Percentiles rank a stretch among this genome's conserved stretches.
phyloP scores from a whole-genome alignment of 441 rosid genomes.

The Dalechampia spathulata region DNA sequence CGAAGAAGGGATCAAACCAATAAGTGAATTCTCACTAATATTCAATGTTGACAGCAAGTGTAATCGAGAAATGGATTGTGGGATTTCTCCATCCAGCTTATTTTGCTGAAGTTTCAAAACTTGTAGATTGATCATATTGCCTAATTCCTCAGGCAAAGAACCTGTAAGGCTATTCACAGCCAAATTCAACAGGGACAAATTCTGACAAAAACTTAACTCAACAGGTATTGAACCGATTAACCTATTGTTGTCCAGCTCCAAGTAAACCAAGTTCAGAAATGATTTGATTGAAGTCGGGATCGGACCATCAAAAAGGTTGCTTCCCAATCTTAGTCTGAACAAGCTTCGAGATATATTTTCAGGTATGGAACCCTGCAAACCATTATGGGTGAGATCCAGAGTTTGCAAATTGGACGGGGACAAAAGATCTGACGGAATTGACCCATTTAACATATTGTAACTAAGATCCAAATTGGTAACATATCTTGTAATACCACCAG shows the following conservation, averaged over 20 bases:
- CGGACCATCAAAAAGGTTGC: slow-evolving; percentile 35
- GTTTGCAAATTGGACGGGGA: slow-evolving; percentile 22
- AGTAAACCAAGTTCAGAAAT: slow-evolving; percentile 33
- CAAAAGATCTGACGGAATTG: slow-evolving; percentile 44
- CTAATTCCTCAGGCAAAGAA: slow-evolving; percentile 31
- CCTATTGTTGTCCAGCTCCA: slow-evolving; percentile 60
- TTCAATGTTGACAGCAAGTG: slow-evolving; percentile 29
- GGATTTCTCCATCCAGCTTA: slow-evolving; percentile 47
- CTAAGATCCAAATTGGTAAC: slow-evolving; percentile 51
- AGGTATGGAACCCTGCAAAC: slow-evolving; percentile 40
- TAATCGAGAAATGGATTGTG: slow-evolving; percentile 25
- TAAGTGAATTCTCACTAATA: slow-evolving; percentile 47
- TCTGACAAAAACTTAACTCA: slow-evolving; percentile 33
- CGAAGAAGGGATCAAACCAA: slow-evolving; percentile 52
- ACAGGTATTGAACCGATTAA: slow-evolving; percentile 40
- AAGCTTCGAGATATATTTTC: slow-evolving; percentile 26
- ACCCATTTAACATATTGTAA: slow-evolving; percentile 39
- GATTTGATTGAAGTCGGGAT: slow-evolving; percentile 27
- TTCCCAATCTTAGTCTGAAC: slow-evolving; percentile 65
- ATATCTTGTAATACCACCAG: slow-evolving; percentile 34
- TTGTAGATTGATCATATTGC: slow-evolving; percentile 40
- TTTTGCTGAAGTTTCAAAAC: slow-evolving; percentile 53
- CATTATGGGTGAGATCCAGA: slow-evolving; percentile 56
- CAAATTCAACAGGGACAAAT: slow-evolving; percentile 49
- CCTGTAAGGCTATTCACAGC: slow-evolving; percentile 46